A percentile compares a stretch with the other conserved stretches of the same genome.
phyloP scores from a whole-genome alignment of 192 early-diverging fungal species.

The Geranomyces michiganensis region DNA sequence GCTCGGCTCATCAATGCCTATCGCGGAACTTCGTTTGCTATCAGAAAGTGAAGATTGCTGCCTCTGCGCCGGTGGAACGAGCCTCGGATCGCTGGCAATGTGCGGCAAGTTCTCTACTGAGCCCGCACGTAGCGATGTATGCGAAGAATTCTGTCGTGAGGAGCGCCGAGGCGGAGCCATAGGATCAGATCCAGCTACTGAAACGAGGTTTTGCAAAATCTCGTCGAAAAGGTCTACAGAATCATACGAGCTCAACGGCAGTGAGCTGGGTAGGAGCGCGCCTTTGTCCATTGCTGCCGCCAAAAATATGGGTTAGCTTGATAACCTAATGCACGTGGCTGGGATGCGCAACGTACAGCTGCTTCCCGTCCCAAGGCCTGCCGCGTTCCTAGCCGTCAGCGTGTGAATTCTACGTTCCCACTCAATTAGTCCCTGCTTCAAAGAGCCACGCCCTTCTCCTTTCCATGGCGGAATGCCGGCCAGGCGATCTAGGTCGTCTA shows the following conservation, averaged over 20 bases:
- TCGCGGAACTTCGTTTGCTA: background rate
- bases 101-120: conserved; percentile 8
- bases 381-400: conserved; percentile 44
- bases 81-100: background rate
- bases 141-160: conserved; percentile 3
- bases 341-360: conserved; percentile 9
- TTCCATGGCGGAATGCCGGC: conserved; percentile 34
- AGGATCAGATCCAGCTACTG: conserved; percentile 20
- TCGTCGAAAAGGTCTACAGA: conserved; percentile 53
- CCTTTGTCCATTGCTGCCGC: conserved; percentile 40
- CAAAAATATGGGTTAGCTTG: background rate
- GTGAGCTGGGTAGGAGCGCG: conserved; percentile 59
- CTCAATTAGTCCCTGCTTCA: conserved; percentile 33
- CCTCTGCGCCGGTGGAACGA: background rate
- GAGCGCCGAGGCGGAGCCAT: background rate
- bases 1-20: background rate
- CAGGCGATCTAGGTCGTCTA: background rate
- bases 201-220: conserved; percentile 41
- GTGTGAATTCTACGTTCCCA: conserved; percentile 30
- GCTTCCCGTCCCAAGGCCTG: conserved; percentile 27
- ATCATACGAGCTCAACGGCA: conserved; percentile 53
- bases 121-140: background rate
- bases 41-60: background rate
- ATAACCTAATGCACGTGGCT: background rate
- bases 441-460: conserved; percentile 30